Base-by-base conservation (phyloP, 23 red algal species). In the Gracilaria caudata region DNA sequence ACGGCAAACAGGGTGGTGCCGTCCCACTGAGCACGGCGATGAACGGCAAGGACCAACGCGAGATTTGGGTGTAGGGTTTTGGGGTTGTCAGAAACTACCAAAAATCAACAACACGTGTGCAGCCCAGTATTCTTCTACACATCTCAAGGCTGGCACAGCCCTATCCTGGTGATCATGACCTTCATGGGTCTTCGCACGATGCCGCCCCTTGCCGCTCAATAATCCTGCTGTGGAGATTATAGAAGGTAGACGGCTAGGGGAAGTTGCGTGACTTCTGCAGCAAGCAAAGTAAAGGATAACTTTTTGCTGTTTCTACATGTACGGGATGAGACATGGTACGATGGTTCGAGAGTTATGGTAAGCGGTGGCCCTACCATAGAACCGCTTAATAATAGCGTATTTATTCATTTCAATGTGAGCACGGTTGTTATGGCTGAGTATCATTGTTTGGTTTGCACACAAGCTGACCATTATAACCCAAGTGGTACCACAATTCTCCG, bases 41-140 rank as follows among this genome's bases (percentile, higher is more conserved):
- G 54, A 57, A 57, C 11, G 23, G 23, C 17, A 57, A 12, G 4
- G 17, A 3, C 19, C 17, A 66, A 36, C 61, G 61, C 61, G 61
- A 66, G 61, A 66, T 66, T 29, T 66, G 30, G 26, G 4, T 66
- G 61, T 66, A 66, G 61, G 61, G 61, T 66, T 66, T 66, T 66
- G 36, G 29, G 61, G 36, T 66, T 30, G 61, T 17, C 61, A 66
- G 32, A 66, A 66, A 66, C 16, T 66, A 30, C 61, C 3, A 30
- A 66, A 60, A 66, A 35, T 30, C 61, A 33, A 37, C 29, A 66
- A 66, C 61, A 66, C 61, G 61, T 66, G 61, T 66, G 61, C 61
- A 66, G 3, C 14, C 30, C 30, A 33, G 4, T 7, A 36, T 35
- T 66, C 13, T 66, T 25, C 24, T 45, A 10, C 4, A 45, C n/a